Base-by-base conservation (phyloP, 2,329 filamentous ascomycete species). In the Aureobasidium zeae region DNA sequence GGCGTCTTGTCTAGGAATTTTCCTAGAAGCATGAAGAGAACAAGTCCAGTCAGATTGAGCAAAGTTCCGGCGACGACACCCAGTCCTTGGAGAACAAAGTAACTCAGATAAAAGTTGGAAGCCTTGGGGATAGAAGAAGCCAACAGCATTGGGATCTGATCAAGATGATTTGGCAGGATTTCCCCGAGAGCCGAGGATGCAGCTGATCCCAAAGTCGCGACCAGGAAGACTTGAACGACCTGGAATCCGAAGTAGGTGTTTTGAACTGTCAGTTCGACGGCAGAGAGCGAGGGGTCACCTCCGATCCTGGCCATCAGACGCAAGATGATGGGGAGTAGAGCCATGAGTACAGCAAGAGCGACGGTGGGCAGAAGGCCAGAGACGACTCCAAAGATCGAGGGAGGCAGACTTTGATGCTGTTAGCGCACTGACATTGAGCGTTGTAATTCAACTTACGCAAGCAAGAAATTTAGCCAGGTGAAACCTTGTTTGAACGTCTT, bases 91-190 rank as follows among this genome's bases (percentile, higher is more conserved):
- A 98, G 76, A 22, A 96, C 77, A 52, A 98, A 93, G 66, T 96
- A 98, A 0, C 83, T 86, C 15, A 96, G 81, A 63, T 95, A 98
- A 59, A 96, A 93, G 65, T 94, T 96, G 48, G 87, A 88, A 0
- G 86, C 80, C 45, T 76, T 80, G 13, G 91, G 91, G 5, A 98
- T 50, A 17, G 55, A 52, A 9, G 52, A 49, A 8, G 61, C 59
- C 17, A 64, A 49, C 8, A 62, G 43, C 9, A 36, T 50, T 1
- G 58, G 50, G 3, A 54, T 54, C 7, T 46, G 51, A 10, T 46
- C 31, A 10, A 60, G 70, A 47, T 84, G 82, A 12, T 70, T 57
- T 1, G 87, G 81, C 11, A 79, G 67, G 35, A 93, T 79, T 15
- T 77, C 54, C 17, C 73, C 65, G 2, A 79, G 71, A 0, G 85